Base-by-base conservation (phyloP, 768 basidiomycete genomes). In the Boletus coccyginus region DNA sequence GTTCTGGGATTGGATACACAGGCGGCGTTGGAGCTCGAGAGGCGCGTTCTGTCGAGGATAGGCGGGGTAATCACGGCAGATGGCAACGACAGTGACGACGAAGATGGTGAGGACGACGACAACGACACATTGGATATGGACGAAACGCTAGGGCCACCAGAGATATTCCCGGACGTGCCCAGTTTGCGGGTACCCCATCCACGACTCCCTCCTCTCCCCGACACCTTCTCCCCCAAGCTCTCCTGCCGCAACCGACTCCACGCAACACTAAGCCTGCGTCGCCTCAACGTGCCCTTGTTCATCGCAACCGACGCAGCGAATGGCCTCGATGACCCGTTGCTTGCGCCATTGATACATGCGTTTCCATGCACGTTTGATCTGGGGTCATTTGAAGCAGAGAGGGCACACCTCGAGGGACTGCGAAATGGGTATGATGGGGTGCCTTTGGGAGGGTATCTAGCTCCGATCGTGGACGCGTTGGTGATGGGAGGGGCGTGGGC, bases 391-490 rank as follows among this genome's bases (percentile, higher is more conserved):
- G 24, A 62, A 17, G 29, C 38, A 49, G 49, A 65, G 66, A 50
- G 71, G 32, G 63, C 59, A 24, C 57, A 62, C 12, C 66, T 83
- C 50, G 68, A 72, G 35, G 53, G 55, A 16, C 46, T 82, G 49
- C 64, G 62, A 27, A 85, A 80, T 58, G 71, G 61, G 8, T 69
- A 79, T 40, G 87, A 88, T 60, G 79, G 79, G 3, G 67, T 81
- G 29, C 63, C 51, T 33, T 66, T 90, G 60, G 75, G 64, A 19
- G 62, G 57, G 16, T 81, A 83, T 60, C 55, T 89, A 12, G 62
- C 81, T 21, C 87, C 89, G 2, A 81, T 90, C 55, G 62, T 92
- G 33, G 90, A 92, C 65, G 88, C 85, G 7, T 75, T 90, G 73
- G 80, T 94, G 32, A 80, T 83, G 16, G 81, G 81, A 3, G 77